Percentiles rank a stretch among this genome's conserved stretches.
Evolutionary conservation across 2,329 filamentous ascomycete genomes (phyloP).

Genomic region (Penicillium sp.): DNA sequence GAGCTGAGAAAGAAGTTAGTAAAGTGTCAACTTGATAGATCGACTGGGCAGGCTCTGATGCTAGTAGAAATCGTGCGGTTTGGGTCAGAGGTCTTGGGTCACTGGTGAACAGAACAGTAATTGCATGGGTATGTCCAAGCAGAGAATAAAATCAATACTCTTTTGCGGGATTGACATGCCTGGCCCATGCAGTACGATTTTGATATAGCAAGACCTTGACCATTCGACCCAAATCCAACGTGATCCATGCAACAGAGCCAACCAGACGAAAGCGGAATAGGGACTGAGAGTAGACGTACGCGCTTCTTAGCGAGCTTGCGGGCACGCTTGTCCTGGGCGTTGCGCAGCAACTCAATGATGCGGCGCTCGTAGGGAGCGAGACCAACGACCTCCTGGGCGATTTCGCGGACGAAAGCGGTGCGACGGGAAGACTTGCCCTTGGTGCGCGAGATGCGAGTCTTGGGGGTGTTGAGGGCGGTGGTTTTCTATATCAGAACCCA

Average conservation of each 20-base stretch:
- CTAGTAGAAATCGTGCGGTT: no score
- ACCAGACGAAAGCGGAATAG: background rate
- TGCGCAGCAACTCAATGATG: slow-evolving; percentile 97
- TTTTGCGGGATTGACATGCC: background rate
- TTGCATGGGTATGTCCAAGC: background rate
- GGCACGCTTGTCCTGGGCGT: slow-evolving; percentile 99
- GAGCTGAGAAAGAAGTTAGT: slow-evolving; percentile 58
- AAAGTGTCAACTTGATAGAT: background rate
- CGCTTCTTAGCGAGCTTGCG: slow-evolving; percentile 99
- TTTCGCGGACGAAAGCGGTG: slow-evolving; percentile 92
- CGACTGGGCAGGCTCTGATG: background rate
- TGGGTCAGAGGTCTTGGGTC: background rate
- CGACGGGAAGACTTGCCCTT: slow-evolving; percentile 97
- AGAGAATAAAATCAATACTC: background rate
- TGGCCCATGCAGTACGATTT: slow-evolving; percentile 2
- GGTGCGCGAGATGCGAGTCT: slow-evolving; percentile 76
- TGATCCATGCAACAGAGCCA: background rate
- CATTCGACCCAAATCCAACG: background rate
- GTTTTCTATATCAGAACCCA: slow-evolving; percentile 66
- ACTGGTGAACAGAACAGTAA: background rate
- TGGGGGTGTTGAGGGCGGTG: slow-evolving; percentile 68
- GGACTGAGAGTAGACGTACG: slow-evolving; percentile 55
- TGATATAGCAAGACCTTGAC: background rate
- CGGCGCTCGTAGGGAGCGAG: slow-evolving; percentile 96
- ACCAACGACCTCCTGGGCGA: slow-evolving; percentile 97